Percentiles rank a stretch among this genome's conserved stretches.
Evolutionary conservation across 768 basidiomycete species (phyloP).

Genomic region (Calocybe cyanea): DNA sequence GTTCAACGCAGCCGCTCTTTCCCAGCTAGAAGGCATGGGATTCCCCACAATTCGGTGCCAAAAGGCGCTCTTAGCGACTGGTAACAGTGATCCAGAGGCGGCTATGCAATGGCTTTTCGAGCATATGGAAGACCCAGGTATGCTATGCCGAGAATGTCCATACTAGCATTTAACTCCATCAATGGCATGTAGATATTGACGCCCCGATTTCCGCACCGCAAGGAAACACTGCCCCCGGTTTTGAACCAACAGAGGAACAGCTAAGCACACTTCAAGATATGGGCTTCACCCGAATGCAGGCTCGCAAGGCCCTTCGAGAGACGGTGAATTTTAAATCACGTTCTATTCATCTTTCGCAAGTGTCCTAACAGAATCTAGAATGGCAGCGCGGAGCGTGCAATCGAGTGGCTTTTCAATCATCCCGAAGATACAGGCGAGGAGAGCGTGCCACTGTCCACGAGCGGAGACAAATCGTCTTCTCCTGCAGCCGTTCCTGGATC

Average conservation of each 20-base stretch:
- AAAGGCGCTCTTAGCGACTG: constrained; percentile 88
- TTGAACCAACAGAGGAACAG: constrained; percentile 68
- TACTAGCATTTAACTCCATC: neutral
- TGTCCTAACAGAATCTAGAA: constrained; percentile 35
- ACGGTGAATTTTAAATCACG: constrained; percentile 49
- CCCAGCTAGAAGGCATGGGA: constrained; percentile 83
- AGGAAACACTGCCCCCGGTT: constrained; percentile 16
- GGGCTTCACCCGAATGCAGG: constrained; percentile 87
- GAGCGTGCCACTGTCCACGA: constrained; percentile 19
- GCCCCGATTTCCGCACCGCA: constrained; percentile 48
- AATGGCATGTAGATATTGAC: constrained; percentile 68
- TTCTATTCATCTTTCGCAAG: neutral
- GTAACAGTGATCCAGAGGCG: constrained; percentile 64
- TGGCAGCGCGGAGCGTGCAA: constrained; percentile 77
- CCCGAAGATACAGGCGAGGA: constrained; percentile 81
- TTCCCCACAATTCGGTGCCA: constrained; percentile 85
- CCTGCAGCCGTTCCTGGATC: constrained; percentile 39
- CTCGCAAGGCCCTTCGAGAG: constrained; percentile 80
- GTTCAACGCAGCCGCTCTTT: constrained; percentile 74
- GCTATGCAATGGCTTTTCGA: constrained; percentile 97
- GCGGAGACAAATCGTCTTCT: constrained; percentile 12
- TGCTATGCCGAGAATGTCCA: neutral
- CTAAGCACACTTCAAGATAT: constrained; percentile 78
- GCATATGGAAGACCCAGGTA: constrained; percentile 94
- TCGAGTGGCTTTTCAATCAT: constrained; percentile 96